Evolutionary conservation across 139 green algal genomes (phyloP), one percentile per base, ranked within the genome.

Genomic region (Mesotaenium endlicherianum): DNA sequence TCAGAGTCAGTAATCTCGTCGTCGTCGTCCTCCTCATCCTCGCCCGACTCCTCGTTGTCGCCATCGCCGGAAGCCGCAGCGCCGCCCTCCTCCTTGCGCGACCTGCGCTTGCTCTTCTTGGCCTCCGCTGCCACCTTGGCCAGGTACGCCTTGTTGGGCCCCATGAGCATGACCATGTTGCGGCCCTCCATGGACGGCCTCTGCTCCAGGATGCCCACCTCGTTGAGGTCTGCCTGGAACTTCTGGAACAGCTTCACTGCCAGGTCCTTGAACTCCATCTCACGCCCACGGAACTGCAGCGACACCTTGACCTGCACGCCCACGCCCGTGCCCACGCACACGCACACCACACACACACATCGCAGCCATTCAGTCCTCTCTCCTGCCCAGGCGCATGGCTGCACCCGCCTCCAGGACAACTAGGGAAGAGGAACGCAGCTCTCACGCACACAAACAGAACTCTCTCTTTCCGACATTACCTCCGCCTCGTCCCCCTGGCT

Each of bases 261-360:
- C 4, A 92, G 74, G 5, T 95, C 77, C 75, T 91, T 86, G 70
- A 92, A 91, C 77, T 92, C 89, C 87, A 96, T 94, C 74, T 97
- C 93, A 0, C 93, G 87, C 3, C 93, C 93, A 8, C 81, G 82
- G 79, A 95, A 96, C 69, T 92, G 87, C 34, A 93, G 41, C 41
- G 89, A 88, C 60, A 95, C 47, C 84, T 96, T 96, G 31, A 95
- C 93, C 76, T 83, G 74, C 44, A n/a, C n/a, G n/a, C n/a, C n/a
- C n/a, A n/a, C n/a, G n/a, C n/a, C n/a, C n/a, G n/a, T n/a, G n/a
- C n/a, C n/a, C n/a, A n/a, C n/a, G n/a, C n/a, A n/a, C n/a, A n/a
- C n/a, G n/a, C n/a, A n/a, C n/a, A n/a, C n/a, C n/a, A n/a, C n/a
- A n/a, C n/a, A n/a, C n/a, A n/a, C n/a, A n/a, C n/a, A n/a, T n/a